These are phyloP conservation scores for Tetrapisispora phaffii DNA, from an alignment of 805 yeast genomes.

Conservation along the genomic window DNA sequence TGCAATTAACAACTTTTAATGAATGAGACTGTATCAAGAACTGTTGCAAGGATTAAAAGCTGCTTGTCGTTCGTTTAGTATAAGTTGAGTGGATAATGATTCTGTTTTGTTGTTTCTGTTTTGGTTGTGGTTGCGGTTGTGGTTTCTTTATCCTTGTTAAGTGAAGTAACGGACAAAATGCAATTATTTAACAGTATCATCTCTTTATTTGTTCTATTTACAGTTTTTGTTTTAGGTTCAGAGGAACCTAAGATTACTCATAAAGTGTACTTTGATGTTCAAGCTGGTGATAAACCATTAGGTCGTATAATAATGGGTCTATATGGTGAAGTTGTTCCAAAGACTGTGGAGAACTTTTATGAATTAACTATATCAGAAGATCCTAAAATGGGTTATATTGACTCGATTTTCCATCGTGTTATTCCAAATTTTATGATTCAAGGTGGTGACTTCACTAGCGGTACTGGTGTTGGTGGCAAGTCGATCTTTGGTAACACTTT, in stretches of 20 bases:
- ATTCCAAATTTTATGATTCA: slow-evolving; percentile 94
- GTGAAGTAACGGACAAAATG: no score
- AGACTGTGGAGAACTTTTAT: slow-evolving; percentile 89
- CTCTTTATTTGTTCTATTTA: not conserved
- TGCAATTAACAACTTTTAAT: no score
- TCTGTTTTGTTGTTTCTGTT: no score
- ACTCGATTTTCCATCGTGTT: slow-evolving; percentile 86
- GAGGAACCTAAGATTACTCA: slow-evolving; percentile 10
- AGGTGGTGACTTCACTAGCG: slow-evolving; percentile 84
- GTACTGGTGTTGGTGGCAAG: slow-evolving; percentile 92
- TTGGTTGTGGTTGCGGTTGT: no score
- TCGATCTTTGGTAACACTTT: slow-evolving; percentile 69
- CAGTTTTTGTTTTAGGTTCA: slow-evolving; percentile 6
- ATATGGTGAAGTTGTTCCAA: slow-evolving; percentile 79
- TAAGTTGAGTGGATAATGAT: no score
- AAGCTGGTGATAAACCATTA: slow-evolving; percentile 58
- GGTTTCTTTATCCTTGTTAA: no score
- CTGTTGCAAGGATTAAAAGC: no score
- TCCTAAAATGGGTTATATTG: slow-evolving; percentile 72
- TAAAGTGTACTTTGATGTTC: slow-evolving; percentile 66
- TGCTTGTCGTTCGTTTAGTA: no score
- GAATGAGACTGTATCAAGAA: no score
- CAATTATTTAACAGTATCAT: not conserved
- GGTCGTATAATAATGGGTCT: slow-evolving; percentile 79
- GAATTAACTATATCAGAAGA: slow-evolving; percentile 86